Percentiles rank a stretch among this genome's conserved stretches.
These are phyloP conservation scores for Fragaria ananassa DNA, from an alignment of 306 rosid genomes.

Conservation along the genomic window DNA sequence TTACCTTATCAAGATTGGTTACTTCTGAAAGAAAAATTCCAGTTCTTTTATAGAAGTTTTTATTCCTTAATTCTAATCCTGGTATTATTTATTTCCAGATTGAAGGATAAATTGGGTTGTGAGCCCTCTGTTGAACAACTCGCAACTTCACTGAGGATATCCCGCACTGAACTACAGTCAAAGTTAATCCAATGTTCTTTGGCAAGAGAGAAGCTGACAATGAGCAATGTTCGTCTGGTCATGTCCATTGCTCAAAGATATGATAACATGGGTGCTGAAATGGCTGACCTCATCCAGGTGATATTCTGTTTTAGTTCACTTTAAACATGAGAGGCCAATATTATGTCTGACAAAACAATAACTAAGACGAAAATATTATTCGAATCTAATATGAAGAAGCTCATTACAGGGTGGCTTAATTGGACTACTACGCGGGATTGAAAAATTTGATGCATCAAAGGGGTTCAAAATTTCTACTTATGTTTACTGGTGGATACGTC, in stretches of 20 bases:
- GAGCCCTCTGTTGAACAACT: conserved; percentile 88
- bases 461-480: conserved; percentile 94
- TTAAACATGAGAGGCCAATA: conserved; percentile 1
- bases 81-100: conserved; percentile 44
- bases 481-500: conserved; percentile 99
- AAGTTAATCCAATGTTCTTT: conserved; percentile 63
- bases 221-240: conserved; percentile 95
- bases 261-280: conserved; percentile 86
- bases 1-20: too few relatives aligned
- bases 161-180: conserved; percentile 57
- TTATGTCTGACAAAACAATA: conserved; percentile 4
- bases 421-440: conserved; percentile 92
- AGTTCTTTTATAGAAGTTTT: background rate
- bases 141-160: conserved; percentile 71
- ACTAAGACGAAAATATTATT: conserved; percentile 5
- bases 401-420: conserved; percentile 79
- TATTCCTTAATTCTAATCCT: conserved; percentile 16
- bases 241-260: conserved; percentile 93
- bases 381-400: background rate
- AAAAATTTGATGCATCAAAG: conserved; percentile 89
- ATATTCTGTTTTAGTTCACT: conserved; percentile 10
- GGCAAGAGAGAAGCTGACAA: conserved; percentile 87
- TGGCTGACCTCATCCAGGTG: conserved; percentile 98
- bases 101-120: conserved; percentile 75
- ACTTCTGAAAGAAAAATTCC: too few relatives aligned